Conservation (phyloP, 2,329 filamentous ascomycete species). For the Colletotrichum lupini region DNA sequence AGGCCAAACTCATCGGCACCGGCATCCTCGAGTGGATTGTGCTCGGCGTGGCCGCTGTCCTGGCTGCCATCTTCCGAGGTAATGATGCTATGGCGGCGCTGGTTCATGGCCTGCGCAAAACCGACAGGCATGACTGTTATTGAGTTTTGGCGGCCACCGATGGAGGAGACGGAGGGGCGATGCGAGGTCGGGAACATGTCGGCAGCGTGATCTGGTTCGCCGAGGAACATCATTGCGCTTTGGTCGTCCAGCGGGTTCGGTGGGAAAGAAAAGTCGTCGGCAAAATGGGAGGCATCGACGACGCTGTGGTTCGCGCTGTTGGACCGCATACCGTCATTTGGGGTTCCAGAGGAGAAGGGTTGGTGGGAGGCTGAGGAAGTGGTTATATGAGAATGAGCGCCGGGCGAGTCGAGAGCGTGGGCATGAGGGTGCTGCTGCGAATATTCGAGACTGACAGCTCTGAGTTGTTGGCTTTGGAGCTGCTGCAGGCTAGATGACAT, state of each 20-base stretch:
- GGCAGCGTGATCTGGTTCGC: conserved; percentile 46
- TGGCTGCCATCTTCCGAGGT: conserved; percentile 58
- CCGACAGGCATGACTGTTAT: conserved; percentile 47
- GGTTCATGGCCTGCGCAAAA: conserved; percentile 37
- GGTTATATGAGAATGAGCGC: conserved; percentile 34
- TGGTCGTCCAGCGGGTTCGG: conserved; percentile 58
- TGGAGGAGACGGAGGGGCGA: conserved; percentile 48
- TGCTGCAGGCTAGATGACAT: conserved; percentile 53
- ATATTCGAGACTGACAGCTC: conserved; percentile 48
- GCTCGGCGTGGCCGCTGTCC: conserved; percentile 54
- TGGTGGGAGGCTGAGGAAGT: conserved; percentile 33
- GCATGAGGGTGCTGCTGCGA: conserved; percentile 39
- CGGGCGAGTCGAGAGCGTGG: conserved; percentile 27
- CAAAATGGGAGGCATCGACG: conserved; percentile 61
- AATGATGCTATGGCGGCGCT: conserved; percentile 46
- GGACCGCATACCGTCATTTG: conserved; percentile 46
- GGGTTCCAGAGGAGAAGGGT: conserved; percentile 37
- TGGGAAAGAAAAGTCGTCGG: conserved; percentile 62
- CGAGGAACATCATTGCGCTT: conserved; percentile 50
- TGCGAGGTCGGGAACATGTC: conserved; percentile 46
- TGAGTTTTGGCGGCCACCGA: conserved; percentile 50
- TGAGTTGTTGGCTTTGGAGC: conserved; percentile 46
- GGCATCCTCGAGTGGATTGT: conserved; percentile 63
- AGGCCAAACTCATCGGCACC: conserved; percentile 70
- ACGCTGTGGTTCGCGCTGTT: conserved; percentile 50